These are phyloP conservation scores for Limnanthes douglasii DNA, from an alignment of 345 rosid genomes.

Conservation along the genomic window DNA sequence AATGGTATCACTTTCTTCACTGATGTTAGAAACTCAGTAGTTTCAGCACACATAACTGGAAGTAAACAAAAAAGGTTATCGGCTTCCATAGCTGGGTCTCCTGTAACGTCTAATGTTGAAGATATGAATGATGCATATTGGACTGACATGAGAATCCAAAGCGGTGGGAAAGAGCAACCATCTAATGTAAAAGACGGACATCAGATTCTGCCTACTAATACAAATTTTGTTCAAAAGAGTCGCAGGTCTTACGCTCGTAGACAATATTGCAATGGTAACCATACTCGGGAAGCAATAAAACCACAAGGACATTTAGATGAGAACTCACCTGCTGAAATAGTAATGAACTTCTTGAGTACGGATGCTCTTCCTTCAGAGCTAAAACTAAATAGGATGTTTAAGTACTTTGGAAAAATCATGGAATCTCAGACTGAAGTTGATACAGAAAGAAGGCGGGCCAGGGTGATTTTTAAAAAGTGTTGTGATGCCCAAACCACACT, in stretches of 20 bases:
- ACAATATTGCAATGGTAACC: slow-evolving; percentile 25
- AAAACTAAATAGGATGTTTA: slow-evolving; percentile 51
- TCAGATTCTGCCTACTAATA: slow-evolving; percentile 22
- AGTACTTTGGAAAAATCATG: slow-evolving; percentile 45
- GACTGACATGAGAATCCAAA: slow-evolving; percentile 60
- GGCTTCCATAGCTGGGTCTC: slow-evolving; percentile 13
- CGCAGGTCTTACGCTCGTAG: slow-evolving; percentile 31
- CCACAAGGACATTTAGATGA: slow-evolving; percentile 29
- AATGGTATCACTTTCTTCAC: slow-evolving; percentile 37
- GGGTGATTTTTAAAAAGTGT: slow-evolving; percentile 51
- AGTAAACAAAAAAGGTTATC: slow-evolving; percentile 28
- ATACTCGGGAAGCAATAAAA: slow-evolving; percentile 18
- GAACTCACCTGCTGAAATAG: slow-evolving; percentile 43
- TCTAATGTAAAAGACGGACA: slow-evolving; percentile 19
- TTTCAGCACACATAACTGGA: slow-evolving; percentile 17
- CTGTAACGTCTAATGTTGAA: slow-evolving; percentile 59
- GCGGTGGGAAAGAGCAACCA: slow-evolving; percentile 49
- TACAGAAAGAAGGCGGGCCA: slow-evolving; percentile 39
- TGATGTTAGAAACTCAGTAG: slow-evolving; percentile 40
- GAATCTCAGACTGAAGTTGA: slow-evolving; percentile 51
- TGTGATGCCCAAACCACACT: slow-evolving; percentile 62
- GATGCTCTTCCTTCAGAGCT: slow-evolving; percentile 43
- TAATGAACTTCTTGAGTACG: slow-evolving; percentile 39
- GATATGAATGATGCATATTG: slow-evolving; percentile 74
- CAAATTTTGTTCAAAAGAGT: slow-evolving; percentile 14